A percentile compares a stretch with the other conserved stretches of the same genome.
These are phyloP conservation scores for Malassezia cuniculi DNA, from an alignment of 1,284 basidiomycete genomes.

Conservation along the genomic window DNA sequence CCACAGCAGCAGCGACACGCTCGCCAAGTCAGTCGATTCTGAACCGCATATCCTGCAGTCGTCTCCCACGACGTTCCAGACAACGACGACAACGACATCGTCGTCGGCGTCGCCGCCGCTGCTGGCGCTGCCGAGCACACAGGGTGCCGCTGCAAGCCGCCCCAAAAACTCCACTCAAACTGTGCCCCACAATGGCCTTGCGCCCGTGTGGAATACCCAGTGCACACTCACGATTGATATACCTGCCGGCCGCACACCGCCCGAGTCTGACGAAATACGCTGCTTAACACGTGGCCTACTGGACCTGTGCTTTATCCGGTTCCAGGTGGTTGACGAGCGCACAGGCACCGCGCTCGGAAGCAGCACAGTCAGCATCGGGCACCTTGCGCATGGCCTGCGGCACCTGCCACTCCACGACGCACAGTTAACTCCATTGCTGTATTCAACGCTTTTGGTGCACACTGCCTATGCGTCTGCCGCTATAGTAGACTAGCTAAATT, in stretches of 20 bases:
- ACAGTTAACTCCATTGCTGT: slow-evolving; percentile 33
- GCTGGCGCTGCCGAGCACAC: too few species aligned
- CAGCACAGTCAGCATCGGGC: slow-evolving; percentile 16
- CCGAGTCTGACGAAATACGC: too few species aligned
- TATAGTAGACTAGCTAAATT: background rate
- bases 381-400: slow-evolving; percentile 30
- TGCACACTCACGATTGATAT: slow-evolving; percentile 29
- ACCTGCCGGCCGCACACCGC: slow-evolving; percentile 16
- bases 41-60: too few species aligned
- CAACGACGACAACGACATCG: slow-evolving; percentile 16
- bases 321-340: slow-evolving; percentile 36
- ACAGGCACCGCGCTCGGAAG: slow-evolving; percentile 6
- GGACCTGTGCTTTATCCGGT: slow-evolving; percentile 38
- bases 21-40: too few species aligned
- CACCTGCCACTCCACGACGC: slow-evolving; percentile 39
- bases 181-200: slow-evolving; percentile 34
- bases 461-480: slow-evolving; percentile 14
- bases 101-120: too few species aligned
- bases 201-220: slow-evolving; percentile 30
- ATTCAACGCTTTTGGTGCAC: slow-evolving; percentile 37
- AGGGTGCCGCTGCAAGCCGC: too few species aligned
- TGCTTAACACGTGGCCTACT: slow-evolving; percentile 29
- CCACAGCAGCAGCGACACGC: too few species aligned
- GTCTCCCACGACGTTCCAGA: too few species aligned
- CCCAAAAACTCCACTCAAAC: too few species aligned